Evolutionary conservation across 805 yeast genomes (phyloP).

Genomic region (Clavispora santaluciae): DNA sequence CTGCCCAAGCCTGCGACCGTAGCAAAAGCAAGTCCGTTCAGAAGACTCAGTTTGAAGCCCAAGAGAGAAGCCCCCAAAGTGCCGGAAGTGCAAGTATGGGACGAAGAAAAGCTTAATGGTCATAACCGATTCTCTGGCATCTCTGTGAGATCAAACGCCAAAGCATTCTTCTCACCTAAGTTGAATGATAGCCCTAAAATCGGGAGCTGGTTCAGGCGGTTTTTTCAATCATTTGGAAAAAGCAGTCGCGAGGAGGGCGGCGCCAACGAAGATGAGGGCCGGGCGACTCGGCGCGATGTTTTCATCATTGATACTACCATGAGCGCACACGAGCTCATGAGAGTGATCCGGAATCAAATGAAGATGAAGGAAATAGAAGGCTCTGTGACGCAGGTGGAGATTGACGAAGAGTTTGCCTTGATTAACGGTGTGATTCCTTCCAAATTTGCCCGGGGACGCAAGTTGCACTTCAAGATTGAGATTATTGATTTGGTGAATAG

Average conservation of each 20-base stretch:
- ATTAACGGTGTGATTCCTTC: conserved; percentile 47
- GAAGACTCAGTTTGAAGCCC: conserved; percentile 32
- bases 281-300: conserved; percentile 15
- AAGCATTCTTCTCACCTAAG: conserved; percentile 3
- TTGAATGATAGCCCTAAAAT: conserved; percentile 15
- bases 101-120: conserved; percentile 8
- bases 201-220: conserved; percentile 34
- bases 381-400: conserved; percentile 36
- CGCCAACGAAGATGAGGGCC: conserved; percentile 3
- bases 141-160: conserved; percentile 17
- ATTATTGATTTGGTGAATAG: conserved; percentile 34
- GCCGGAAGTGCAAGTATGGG: conserved; percentile 17
- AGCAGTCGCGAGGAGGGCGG: conserved; percentile 5
- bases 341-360: conserved; percentile 36
- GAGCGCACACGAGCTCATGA: conserved; percentile 25
- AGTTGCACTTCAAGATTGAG: conserved; percentile 43
- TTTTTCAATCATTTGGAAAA: conserved; percentile 24
- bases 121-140: conserved; percentile 34
- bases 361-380: conserved; percentile 48
- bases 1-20: too few relatives aligned
- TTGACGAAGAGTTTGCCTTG: conserved; percentile 40
- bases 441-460: conserved; percentile 39
- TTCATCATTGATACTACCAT: conserved; percentile 31
- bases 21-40: conserved; percentile 7
- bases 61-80: conserved; percentile 37